Evolutionary conservation across 768 basidiomycete species (phyloP).

Genomic region (Tulasnella sp.): DNA sequence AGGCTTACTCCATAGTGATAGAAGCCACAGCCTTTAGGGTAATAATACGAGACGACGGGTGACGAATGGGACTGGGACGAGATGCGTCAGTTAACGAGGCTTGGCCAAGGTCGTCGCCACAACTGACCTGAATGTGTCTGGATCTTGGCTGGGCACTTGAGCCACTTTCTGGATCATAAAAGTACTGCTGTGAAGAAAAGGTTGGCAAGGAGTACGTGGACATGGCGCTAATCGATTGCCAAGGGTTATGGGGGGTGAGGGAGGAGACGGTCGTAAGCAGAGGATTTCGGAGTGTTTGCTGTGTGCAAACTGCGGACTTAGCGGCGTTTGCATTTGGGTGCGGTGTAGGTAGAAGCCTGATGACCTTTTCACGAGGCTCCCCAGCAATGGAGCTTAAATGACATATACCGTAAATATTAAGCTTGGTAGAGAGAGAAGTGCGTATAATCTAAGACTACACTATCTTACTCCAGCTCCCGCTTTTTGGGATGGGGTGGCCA

Average conservation of each 20-base stretch:
- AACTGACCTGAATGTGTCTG: conserved; percentile 18
- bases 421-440: no score
- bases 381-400: background rate
- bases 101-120: background rate
- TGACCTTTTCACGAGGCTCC: background rate
- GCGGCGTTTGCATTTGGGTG: background rate
- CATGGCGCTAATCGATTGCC: background rate
- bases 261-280: background rate
- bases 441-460: no score
- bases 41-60: conserved; percentile 94
- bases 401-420: background rate
- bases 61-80: conserved; percentile 63
- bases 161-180: conserved; percentile 66
- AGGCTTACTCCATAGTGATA: conserved; percentile 89
- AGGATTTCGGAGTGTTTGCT: conserved; percentile 11
- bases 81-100: background rate
- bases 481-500: no score
- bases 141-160: conserved; percentile 60
- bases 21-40: conserved; percentile 86
- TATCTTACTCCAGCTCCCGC: no score
- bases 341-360: background rate
- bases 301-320: background rate
- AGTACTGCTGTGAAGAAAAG: conserved; percentile 71
- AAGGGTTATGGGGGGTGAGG: background rate
- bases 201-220: conserved; percentile 37